Evolutionary conservation across 345 rosid species (phyloP), one percentile per base, ranked within the genome.

Genomic region (Rhodamnia argentea): DNA sequence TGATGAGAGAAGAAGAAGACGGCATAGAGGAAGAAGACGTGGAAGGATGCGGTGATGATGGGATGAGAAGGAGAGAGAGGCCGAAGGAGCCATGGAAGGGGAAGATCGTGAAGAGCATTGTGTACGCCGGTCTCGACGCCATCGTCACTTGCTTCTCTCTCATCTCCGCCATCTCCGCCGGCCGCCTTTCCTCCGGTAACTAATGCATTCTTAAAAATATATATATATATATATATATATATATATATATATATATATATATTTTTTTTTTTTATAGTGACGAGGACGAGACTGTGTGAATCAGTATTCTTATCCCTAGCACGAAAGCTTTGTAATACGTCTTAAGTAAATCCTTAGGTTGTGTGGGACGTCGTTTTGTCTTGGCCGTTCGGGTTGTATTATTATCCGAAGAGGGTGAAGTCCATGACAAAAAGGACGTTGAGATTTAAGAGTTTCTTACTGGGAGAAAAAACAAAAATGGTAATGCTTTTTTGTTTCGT

Each of bases 151-250:
- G 86, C 84, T 92, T 92, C 76, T 89, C 93, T 20, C 92, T 91
- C 86, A 90, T 91, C 85, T 90, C 94, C 82, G 87, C 92, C 62
- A 85, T 91, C 76, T 90, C 93, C 32, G 93, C 92, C 55, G 64
- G 85, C 75, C 86, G 82, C 5, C 87, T 78, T 40, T 86, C 94
- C 55, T 88, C 91, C 37, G 92, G 91, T 92, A 84, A 81, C 8
- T 62, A 26, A 84, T 32, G 26, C 50, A 23, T 83, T 42, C 59
- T 42, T 23, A 16, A 3, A 82, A 50, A n/a, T n/a, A n/a, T n/a
- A n/a, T n/a, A n/a, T n/a, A n/a, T n/a, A n/a, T n/a, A n/a, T n/a
- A n/a, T n/a, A n/a, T n/a, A n/a, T n/a, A n/a, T n/a, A n/a, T n/a
- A n/a, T n/a, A n/a, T n/a, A n/a, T n/a, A n/a, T n/a, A n/a, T n/a